A percentile compares a stretch with the other conserved stretches of the same genome.
phyloP scores from a whole-genome alignment of 352 stramenopile genomes.

The Albugo laibachii region DNA sequence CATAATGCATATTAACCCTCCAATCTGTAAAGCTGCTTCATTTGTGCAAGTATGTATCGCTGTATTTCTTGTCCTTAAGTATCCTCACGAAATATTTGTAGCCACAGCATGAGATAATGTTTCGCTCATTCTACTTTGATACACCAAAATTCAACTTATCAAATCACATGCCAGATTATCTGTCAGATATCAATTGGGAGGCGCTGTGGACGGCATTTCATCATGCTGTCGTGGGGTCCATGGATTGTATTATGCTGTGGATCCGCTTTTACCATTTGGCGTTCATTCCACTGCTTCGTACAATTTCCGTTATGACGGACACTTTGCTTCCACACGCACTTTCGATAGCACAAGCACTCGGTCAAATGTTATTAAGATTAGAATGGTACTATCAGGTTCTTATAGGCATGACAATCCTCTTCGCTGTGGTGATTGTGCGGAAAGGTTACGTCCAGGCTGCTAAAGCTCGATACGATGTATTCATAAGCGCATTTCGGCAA shows the following conservation, averaged over 20 bases:
- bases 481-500: conserved; percentile 25
- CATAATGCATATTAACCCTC: too few species aligned
- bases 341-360: conserved; percentile 13
- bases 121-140: too few species aligned
- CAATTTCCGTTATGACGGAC: conserved; percentile 21
- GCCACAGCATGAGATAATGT: too few species aligned
- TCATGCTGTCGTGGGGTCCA: conserved; percentile 26
- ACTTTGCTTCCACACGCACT: conserved; percentile 46
- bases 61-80: too few species aligned
- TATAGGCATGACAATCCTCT: conserved; percentile 11
- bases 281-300: conserved; percentile 20
- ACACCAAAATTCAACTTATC: too few species aligned
- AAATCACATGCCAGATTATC: conserved; percentile 15
- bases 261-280: conserved; percentile 24
- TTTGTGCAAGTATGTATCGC: too few species aligned
- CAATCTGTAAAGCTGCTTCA: too few species aligned
- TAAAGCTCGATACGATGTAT: conserved; percentile 23
- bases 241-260: conserved; percentile 43
- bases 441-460: conserved; percentile 43
- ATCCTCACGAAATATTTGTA: too few species aligned
- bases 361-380: conserved; percentile 24
- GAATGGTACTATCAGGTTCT: conserved; percentile 36
- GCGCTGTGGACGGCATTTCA: conserved; percentile 37
- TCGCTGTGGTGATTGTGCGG: conserved; percentile 29
- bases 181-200: conserved; percentile 30